Conservation (phyloP, 2,329 filamentous ascomycete genomes). For the Pleomassaria siparia region DNA sequence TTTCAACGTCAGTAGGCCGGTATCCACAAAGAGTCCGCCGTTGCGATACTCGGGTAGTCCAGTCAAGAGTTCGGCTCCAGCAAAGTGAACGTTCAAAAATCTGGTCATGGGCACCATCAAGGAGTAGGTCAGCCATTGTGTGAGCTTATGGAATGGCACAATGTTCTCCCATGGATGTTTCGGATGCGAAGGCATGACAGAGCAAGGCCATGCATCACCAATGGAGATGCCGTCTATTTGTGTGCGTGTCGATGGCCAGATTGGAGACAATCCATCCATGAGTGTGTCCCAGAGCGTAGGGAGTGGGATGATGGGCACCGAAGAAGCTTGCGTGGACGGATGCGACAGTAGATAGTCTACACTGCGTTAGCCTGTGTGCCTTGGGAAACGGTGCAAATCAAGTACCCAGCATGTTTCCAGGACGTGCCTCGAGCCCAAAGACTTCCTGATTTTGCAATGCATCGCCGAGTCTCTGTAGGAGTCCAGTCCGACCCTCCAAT, state of each 20-base stretch:
- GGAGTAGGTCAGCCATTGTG: constrained; percentile 92
- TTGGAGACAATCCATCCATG: constrained; percentile 80
- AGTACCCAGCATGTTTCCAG: constrained; percentile 91
- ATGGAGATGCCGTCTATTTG: constrained; percentile 83
- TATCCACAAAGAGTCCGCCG: constrained; percentile 66
- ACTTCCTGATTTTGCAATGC: constrained; percentile 79
- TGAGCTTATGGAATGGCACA: constrained; percentile 88
- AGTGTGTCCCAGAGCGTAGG: constrained; percentile 89
- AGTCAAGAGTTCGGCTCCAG: constrained; percentile 80
- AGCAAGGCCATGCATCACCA: constrained; percentile 93
- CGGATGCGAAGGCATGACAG: constrained; percentile 74
- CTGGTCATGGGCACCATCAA: constrained; percentile 89
- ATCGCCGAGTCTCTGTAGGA: constrained; percentile 73
- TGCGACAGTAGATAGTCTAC: constrained; percentile 90
- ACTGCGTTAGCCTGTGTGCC: constrained; percentile 14
- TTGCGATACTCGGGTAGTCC: constrained; percentile 92
- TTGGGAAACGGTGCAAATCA: constrained; percentile 8
- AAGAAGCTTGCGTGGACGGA: constrained; percentile 83
- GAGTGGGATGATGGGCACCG: constrained; percentile 81
- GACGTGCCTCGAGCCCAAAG: constrained; percentile 81
- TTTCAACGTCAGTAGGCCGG: constrained; percentile 78
- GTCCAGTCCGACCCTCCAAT: constrained; percentile 77
- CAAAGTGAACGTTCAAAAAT: constrained; percentile 77
- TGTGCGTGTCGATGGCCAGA: constrained; percentile 88
- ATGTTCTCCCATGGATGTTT: constrained; percentile 76